These are phyloP conservation scores for Lachnellula suecica DNA, from an alignment of 2,329 filamentous ascomycete genomes.

Conservation along the genomic window DNA sequence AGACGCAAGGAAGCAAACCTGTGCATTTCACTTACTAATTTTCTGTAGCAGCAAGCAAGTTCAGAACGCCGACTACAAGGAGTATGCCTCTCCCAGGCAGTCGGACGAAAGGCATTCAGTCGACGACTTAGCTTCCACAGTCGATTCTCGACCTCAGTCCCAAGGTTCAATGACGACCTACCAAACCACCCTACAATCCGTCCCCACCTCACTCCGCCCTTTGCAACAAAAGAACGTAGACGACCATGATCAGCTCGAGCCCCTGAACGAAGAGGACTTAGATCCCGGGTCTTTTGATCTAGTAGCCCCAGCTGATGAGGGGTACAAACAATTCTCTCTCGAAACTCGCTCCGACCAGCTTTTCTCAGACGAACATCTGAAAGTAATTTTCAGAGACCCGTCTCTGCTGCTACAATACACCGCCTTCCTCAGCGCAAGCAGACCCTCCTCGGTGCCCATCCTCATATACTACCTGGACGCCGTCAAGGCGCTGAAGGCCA, in stretches of 20 bases:
- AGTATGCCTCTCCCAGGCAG: too few relatives aligned
- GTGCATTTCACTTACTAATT: not conserved
- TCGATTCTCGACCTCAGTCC: slow-evolving; percentile 20
- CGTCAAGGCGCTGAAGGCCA: slow-evolving; percentile 67
- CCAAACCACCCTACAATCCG: slow-evolving; percentile 27
- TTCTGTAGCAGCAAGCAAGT: not conserved
- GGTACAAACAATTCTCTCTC: slow-evolving; percentile 47
- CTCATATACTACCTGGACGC: slow-evolving; percentile 72
- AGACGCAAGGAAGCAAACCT: not conserved
- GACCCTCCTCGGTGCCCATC: slow-evolving; percentile 62
- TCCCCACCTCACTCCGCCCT: slow-evolving; percentile 20
- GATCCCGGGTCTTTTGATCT: slow-evolving; percentile 55
- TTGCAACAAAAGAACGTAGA: slow-evolving; percentile 28
- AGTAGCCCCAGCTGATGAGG: slow-evolving; percentile 41
- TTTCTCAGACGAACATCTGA: slow-evolving; percentile 65
- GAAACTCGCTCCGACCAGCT: slow-evolving; percentile 65
- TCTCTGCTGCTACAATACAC: slow-evolving; percentile 64
- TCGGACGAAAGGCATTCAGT: not conserved
- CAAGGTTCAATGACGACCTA: slow-evolving; percentile 24
- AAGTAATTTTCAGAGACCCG: slow-evolving; percentile 64
- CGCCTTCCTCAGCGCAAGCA: slow-evolving; percentile 59
- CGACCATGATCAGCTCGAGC: slow-evolving; percentile 52
- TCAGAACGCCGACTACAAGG: slow-evolving; percentile 2
- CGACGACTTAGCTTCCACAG: slow-evolving; percentile 18
- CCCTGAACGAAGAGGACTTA: slow-evolving; percentile 42